phyloP scores from a whole-genome alignment of 768 basidiomycete genomes.

The Lactarius hatsudake region DNA sequence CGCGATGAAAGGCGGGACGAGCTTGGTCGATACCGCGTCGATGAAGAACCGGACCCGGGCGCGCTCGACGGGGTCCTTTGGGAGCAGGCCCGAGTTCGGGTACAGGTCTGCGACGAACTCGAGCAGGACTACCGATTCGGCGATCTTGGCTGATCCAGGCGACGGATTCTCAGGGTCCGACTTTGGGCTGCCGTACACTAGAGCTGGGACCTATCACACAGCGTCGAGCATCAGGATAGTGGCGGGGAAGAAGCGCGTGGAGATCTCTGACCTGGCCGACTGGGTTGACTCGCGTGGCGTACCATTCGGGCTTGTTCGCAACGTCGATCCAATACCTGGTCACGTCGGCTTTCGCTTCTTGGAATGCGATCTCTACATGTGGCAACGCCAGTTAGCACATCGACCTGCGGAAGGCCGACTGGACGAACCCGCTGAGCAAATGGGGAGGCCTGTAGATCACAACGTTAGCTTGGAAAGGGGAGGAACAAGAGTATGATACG shows the following conservation, averaged over 20 bases:
- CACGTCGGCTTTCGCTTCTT: slow-evolving; percentile 49
- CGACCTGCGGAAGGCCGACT: too few species aligned
- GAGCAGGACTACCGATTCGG: slow-evolving; percentile 58
- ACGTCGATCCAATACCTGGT: slow-evolving; percentile 55
- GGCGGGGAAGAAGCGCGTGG: background rate
- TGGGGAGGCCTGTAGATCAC: slow-evolving; percentile 44
- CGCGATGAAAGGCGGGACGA: slow-evolving; percentile 38
- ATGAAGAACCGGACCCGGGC: slow-evolving; percentile 59
- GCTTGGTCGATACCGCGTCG: slow-evolving; percentile 46
- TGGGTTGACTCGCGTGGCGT: slow-evolving; percentile 56
- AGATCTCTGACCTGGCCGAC: slow-evolving; percentile 50
- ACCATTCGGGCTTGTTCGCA: slow-evolving; percentile 66
- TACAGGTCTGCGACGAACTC: slow-evolving; percentile 61
- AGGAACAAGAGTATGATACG: background rate
- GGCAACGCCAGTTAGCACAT: background rate
- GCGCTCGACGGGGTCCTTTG: slow-evolving; percentile 50
- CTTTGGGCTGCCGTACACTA: slow-evolving; percentile 58
- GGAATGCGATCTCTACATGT: slow-evolving; percentile 56
- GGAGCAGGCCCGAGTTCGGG: slow-evolving; percentile 46
- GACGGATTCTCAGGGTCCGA: slow-evolving; percentile 51
- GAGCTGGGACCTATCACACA: slow-evolving; percentile 48
- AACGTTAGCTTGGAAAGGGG: background rate
- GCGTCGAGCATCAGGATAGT: too few species aligned
- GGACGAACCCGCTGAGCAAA: slow-evolving; percentile 50
- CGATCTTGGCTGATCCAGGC: slow-evolving; percentile 52